phyloP scores from a whole-genome alignment of 495 filamentous ascomycete species.

The Neurospora terricola region DNA sequence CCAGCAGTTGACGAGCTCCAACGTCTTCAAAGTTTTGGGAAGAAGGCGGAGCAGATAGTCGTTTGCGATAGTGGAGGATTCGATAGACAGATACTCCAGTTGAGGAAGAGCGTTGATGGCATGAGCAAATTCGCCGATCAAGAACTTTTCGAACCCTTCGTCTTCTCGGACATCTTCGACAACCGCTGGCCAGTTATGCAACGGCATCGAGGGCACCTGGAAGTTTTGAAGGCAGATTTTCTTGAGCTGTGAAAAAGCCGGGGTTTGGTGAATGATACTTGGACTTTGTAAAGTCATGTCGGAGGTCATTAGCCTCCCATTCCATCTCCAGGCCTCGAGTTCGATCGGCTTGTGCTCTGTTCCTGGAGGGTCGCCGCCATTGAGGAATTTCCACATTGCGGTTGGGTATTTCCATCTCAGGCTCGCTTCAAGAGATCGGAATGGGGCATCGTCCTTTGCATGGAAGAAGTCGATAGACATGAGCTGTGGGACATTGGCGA shows the following conservation, averaged over 20 bases:
- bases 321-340: slow-evolving; percentile 73
- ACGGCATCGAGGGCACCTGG: slow-evolving; percentile 32
- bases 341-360: slow-evolving; percentile 13
- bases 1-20: slow-evolving; percentile 68
- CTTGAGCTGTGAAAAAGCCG: slow-evolving; percentile 48
- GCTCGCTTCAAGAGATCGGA: slow-evolving; percentile 32
- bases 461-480: slow-evolving; percentile 46
- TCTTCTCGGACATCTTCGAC: not conserved
- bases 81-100: slow-evolving; percentile 54
- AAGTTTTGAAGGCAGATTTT: slow-evolving; percentile 58
- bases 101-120: slow-evolving; percentile 50
- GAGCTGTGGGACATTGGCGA: slow-evolving; percentile 38
- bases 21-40: slow-evolving; percentile 48
- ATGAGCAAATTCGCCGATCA: slow-evolving; percentile 40
- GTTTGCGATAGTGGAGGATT: slow-evolving; percentile 56
- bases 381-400: slow-evolving; percentile 46
- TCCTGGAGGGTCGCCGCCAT: slow-evolving; percentile 1
- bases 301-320: slow-evolving; percentile 48
- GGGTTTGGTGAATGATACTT: slow-evolving; percentile 44
- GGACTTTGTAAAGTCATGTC: slow-evolving; percentile 35
- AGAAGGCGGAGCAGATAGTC: slow-evolving; percentile 49
- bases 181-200: not conserved
- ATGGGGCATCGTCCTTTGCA: slow-evolving; percentile 44
- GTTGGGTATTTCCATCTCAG: slow-evolving; percentile 56
- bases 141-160: slow-evolving; percentile 7